These are phyloP conservation scores for Xylaria sp. DNA, from an alignment of 2,329 filamentous ascomycete genomes.

Conservation along the genomic window DNA sequence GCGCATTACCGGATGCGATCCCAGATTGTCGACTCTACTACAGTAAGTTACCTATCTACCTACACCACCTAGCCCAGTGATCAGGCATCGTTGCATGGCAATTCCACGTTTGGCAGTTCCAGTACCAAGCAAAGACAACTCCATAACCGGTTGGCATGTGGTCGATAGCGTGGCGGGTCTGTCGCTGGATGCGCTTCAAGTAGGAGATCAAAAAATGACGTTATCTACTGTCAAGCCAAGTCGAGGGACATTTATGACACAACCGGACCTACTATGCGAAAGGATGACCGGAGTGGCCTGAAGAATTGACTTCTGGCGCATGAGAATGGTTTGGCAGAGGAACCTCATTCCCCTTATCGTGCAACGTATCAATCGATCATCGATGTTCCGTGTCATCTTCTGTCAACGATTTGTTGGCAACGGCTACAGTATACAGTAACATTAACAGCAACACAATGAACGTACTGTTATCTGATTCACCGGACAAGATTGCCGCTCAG, in stretches of 20 bases:
- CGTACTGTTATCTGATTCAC: conserved; percentile 19
- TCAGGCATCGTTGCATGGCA: conserved; percentile 37
- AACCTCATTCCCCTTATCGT: conserved; percentile 16
- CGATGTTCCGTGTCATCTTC: conserved; percentile 10
- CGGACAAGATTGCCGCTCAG: not conserved
- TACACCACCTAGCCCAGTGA: conserved; percentile 7
- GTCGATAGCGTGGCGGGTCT: conserved; percentile 19
- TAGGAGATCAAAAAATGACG: conserved; percentile 15
- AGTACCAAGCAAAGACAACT: conserved; percentile 16
- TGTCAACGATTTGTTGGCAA: conserved; percentile 26
- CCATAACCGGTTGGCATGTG: conserved; percentile 17
- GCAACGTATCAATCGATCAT: conserved; percentile 28
- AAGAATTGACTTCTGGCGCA: conserved; percentile 7
- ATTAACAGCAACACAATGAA: conserved; percentile 21
- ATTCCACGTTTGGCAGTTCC: conserved; percentile 18
- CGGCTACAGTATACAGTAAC: conserved; percentile 9
- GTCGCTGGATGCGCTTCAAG: conserved; percentile 14
- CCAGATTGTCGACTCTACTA: conserved; percentile 8
- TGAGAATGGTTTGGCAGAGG: conserved; percentile 14
- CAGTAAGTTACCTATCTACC: conserved; percentile 3
- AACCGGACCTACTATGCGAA: not conserved
- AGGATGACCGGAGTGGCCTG: conserved; percentile 5
- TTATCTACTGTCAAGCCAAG: conserved; percentile 8
- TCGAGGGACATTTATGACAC: conserved; percentile 1
- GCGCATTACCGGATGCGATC: conserved; percentile 13